Conservation (phyloP, 129 eudicot genomes). For the Rutidosis leptorrhynchoides region DNA sequence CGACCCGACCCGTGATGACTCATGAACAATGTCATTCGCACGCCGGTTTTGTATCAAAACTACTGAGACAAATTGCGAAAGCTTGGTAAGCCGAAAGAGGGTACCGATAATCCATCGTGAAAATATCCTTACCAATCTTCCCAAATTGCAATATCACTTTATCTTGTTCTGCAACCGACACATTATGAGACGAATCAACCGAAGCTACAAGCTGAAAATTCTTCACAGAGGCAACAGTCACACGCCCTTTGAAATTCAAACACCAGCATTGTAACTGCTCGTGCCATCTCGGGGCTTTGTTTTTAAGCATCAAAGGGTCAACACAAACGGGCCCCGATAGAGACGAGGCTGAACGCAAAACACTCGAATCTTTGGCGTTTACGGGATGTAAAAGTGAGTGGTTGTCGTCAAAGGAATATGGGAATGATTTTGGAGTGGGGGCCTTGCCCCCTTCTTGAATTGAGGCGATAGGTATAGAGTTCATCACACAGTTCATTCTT, state of each 20-base stretch:
- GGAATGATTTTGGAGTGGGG: constrained; percentile 75
- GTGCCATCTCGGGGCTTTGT: constrained; percentile 95
- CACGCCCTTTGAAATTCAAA: constrained; percentile 87
- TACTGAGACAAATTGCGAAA: constrained; percentile 91
- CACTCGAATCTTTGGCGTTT: constrained; percentile 43
- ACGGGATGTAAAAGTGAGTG: constrained; percentile 24
- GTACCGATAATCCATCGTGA: constrained; percentile 95
- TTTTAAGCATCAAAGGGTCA: constrained; percentile 64
- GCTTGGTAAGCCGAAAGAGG: constrained; percentile 98
- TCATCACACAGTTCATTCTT: constrained; percentile 76
- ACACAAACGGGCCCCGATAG: constrained; percentile 24
- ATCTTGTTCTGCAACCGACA: constrained; percentile 77
- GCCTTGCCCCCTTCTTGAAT: constrained; percentile 89
- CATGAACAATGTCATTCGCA: constrained; percentile 60
- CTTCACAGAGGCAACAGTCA: constrained; percentile 95
- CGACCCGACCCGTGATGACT: neutral
- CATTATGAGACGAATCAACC: constrained; percentile 55
- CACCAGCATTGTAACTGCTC: constrained; percentile 99
- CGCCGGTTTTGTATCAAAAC: constrained; percentile 97
- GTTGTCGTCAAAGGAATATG: constrained; percentile 41
- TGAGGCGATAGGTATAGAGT: constrained; percentile 69
- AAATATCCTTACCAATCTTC: constrained; percentile 86
- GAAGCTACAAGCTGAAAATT: constrained; percentile 96
- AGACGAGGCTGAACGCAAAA: constrained; percentile 29
- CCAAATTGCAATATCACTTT: constrained; percentile 92